Evolutionary conservation across 352 stramenopile species (phyloP), one percentile per base, ranked within the genome.

Genomic region (Salisapilia sapeloensis): DNA sequence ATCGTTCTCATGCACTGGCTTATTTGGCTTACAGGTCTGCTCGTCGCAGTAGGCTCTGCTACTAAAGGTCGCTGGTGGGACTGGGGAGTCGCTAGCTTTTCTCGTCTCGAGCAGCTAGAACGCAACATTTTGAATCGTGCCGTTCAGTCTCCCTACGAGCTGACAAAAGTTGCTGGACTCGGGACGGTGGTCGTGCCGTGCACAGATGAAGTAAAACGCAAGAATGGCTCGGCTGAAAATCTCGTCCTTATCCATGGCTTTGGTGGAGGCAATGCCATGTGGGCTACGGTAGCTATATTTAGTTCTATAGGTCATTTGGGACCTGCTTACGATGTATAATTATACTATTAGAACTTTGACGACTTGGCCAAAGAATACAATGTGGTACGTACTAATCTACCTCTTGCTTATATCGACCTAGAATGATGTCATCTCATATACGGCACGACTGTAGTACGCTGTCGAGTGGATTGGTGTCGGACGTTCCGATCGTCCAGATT

Each of bases 201-300:
- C 41, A 60, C 66, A 2, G 67, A 79, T 38, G 41, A 61, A 25
- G 44, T 47, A 13, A 74, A 74, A 36, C 53, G 60, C 23, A 13
- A 29, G 34, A 32, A 27, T 8, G 49, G 50, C 28, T 12, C 44
- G 1, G 69, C 59, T 13, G 60, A 67, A 30, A 77, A 84, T 35
- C 55, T 90, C 37, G 74, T 90, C 22, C 33, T 90, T 36, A 62
- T 90, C 36, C 74, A 90, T 42, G 74, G 74, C 3, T 90, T 84
- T 38, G 74, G 55, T 0, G 65, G 63, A 1, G 74, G 74, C 14
- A 90, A 90, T 28, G 70, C 70, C 5, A 53, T 81, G 5, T 90
- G 74, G 74, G 70, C 74, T n/a, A 74, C 59, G 51, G 66, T 79
- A 23, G 13, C 12, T 42, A 38, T 12, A 5, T 44, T 22, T 33